These are phyloP conservation scores for Penicillium concentricum DNA, from an alignment of 2,329 filamentous ascomycete species.

Conservation along the genomic window DNA sequence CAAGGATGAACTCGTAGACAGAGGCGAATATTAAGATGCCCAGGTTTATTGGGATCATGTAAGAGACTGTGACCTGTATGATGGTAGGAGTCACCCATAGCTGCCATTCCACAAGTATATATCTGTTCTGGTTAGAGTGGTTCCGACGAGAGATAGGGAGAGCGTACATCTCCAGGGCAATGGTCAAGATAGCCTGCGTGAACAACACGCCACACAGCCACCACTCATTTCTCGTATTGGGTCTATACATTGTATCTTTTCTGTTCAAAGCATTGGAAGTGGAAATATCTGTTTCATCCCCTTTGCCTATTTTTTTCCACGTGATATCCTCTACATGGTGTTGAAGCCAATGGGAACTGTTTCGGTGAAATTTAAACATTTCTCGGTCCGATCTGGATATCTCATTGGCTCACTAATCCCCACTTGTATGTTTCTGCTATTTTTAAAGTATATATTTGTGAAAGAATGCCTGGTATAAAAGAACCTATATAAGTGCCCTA, in stretches of 20 bases:
- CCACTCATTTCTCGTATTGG: not conserved
- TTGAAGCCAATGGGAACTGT: not conserved
- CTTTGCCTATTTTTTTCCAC: not conserved
- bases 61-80: not conserved
- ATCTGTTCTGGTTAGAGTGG: not conserved
- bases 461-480: no score
- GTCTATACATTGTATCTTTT: not conserved
- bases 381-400: not conserved
- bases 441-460: no score
- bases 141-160: not conserved
- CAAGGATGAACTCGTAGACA: not conserved
- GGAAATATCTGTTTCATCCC: not conserved
- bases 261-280: not conserved
- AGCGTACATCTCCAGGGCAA: not conserved
- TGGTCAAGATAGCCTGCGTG: not conserved
- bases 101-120: not conserved
- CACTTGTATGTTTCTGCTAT: no score
- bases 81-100: not conserved
- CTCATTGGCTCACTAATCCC: no score
- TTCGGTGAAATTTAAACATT: not conserved
- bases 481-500: no score
- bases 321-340: not conserved
- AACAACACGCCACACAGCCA: not conserved
- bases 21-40: not conserved
- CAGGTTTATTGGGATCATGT: not conserved